Evolutionary conservation across 345 rosid species (phyloP).

Genomic region (Eucalyptus sp.): DNA sequence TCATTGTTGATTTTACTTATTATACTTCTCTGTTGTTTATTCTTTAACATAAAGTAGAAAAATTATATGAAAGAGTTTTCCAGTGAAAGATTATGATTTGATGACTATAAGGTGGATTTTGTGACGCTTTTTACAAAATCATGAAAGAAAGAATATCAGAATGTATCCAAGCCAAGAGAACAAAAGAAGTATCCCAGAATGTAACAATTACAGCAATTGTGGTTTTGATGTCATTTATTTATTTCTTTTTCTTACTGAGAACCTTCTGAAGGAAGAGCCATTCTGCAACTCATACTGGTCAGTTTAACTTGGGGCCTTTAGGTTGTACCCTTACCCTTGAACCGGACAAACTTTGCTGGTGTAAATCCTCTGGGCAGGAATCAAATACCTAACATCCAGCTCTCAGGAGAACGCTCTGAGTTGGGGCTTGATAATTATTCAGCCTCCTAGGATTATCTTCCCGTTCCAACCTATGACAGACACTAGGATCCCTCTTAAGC

Average conservation of each 20-base stretch:
- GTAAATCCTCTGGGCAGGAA: background rate
- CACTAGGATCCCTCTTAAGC: background rate
- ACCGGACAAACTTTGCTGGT: background rate
- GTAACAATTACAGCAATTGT: background rate
- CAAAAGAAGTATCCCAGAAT: background rate
- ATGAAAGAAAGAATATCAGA: background rate
- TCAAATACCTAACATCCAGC: background rate
- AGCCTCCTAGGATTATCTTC: background rate
- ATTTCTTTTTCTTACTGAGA: background rate
- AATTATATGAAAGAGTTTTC: background rate
- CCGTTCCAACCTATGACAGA: background rate
- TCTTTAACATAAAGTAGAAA: background rate
- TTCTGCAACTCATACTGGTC: background rate
- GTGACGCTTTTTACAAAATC: background rate
- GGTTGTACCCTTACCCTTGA: background rate
- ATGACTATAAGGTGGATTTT: background rate
- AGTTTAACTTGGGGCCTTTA: background rate
- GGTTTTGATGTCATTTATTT: background rate
- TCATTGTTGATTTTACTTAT: background rate
- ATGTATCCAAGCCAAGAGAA: background rate
- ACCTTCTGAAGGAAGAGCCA: background rate
- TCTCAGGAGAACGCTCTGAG: background rate
- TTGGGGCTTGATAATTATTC: background rate
- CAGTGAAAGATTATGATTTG: background rate
- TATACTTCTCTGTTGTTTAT: background rate